Evolutionary conservation across 139 green algal genomes (phyloP).

Genomic region (Chlamydomonas sp.): DNA sequence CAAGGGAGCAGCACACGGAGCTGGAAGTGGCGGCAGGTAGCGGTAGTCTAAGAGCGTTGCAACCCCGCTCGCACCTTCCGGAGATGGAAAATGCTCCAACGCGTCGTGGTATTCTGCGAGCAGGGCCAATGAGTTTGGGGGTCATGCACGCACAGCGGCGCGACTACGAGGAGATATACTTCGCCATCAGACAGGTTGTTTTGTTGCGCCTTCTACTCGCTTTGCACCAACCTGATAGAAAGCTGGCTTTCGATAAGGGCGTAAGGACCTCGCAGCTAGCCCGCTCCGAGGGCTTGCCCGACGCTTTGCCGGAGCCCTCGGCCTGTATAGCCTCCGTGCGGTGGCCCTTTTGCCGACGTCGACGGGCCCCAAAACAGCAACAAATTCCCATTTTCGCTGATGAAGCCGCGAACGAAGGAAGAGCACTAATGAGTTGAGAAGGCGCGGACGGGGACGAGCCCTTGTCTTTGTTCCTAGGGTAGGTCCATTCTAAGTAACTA

Average conservation of each 20-base stretch:
- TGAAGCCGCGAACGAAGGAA: too few relatives aligned
- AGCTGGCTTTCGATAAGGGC: conserved; percentile 5
- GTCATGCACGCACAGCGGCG: neutral
- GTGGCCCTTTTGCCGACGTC: neutral
- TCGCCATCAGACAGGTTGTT: too few relatives aligned
- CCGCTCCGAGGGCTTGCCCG: too few relatives aligned
- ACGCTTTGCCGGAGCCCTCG: too few relatives aligned
- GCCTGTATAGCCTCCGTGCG: neutral
- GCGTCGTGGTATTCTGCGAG: conserved; percentile 14
- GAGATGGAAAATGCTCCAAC: neutral
- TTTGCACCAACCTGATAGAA: neutral
- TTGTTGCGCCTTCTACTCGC: too few relatives aligned
- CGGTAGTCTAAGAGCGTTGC: neutral
- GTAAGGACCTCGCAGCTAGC: neutral
- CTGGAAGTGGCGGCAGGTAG: too few relatives aligned
- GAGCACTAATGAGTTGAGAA: too few relatives aligned
- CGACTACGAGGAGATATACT: too few relatives aligned
- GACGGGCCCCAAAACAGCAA: conserved; percentile 1
- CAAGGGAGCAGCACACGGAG: too few relatives aligned
- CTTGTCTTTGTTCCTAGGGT: too few relatives aligned
- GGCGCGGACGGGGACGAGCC: too few relatives aligned
- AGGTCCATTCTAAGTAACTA: too few relatives aligned
- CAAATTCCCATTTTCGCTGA: neutral
- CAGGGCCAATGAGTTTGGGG: neutral
- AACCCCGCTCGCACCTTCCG: neutral